Percentiles rank a stretch among this genome's conserved stretches.
Evolutionary conservation across 2,329 filamentous ascomycete species (phyloP).

Genomic region (Pestalotiopsis sp.): DNA sequence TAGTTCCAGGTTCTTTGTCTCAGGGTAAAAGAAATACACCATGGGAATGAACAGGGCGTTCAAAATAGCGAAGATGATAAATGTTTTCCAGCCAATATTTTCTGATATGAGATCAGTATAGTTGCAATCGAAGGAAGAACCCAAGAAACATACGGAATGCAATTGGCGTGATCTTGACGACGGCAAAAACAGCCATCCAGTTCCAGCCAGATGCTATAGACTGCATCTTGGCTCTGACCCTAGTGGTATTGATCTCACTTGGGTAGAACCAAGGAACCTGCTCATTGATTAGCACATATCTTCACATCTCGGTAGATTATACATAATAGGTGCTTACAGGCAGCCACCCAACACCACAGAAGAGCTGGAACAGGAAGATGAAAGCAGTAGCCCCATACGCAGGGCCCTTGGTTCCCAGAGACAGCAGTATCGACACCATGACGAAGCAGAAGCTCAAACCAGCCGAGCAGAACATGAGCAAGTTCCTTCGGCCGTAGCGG

Average conservation of each 20-base stretch:
- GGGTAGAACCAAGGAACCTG: conserved; percentile 44
- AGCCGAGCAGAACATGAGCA: conserved; percentile 41
- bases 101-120: conserved; percentile 13
- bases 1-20: conserved; percentile 44
- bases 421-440: conserved; percentile 41
- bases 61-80: conserved; percentile 30
- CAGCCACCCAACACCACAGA: conserved; percentile 38
- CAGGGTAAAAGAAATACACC: conserved; percentile 44
- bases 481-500: conserved; percentile 40
- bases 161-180: conserved; percentile 24
- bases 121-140: background rate
- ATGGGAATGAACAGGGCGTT: conserved; percentile 31
- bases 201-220: conserved; percentile 37
- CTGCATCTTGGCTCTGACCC: conserved; percentile 40
- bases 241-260: conserved; percentile 41
- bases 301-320: background rate
- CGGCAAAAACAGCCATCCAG: conserved; percentile 25
- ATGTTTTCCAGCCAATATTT: conserved; percentile 31
- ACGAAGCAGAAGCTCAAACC: conserved; percentile 46
- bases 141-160: conserved; percentile 18
- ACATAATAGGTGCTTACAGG: conserved; percentile 17
- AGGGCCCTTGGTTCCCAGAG: conserved; percentile 27
- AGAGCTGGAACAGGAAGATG: conserved; percentile 47
- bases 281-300: background rate
- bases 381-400: conserved; percentile 45